Base-by-base conservation (phyloP, 2,329 filamentous ascomycete genomes). In the Phialophora verrucosa region DNA sequence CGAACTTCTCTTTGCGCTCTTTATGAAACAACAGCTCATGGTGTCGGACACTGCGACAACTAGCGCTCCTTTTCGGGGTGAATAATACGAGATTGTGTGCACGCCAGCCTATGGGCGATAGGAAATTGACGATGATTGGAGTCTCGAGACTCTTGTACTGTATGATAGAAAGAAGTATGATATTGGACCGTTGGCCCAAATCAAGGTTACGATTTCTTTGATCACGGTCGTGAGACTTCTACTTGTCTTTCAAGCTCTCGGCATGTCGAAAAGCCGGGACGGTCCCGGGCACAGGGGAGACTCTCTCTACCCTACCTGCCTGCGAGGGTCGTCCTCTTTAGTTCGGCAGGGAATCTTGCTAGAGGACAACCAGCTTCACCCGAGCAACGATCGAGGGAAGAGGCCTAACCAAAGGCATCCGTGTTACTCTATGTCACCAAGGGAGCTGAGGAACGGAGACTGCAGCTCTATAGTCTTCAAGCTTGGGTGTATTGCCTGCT, bases 151-250 rank as follows among this genome's bases (percentile, higher is more conserved):
- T 50, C 29, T 61, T 61, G 47, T 53, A 54, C 11, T 63, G 63
- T 68, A 68, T 65, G 59, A 65, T 65, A 65, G 63, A 68, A 54
- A 53, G 55, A 49, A 65, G 66, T 63, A 68, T 68, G 66, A 51
- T 60, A 44, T 44, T n/a, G 38, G 17, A 44, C 14, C 17, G 5
- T 5, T 44, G 20, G 38, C 14, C 38, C 17, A 7, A n/a, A 42
- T n/a, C 6, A n/a, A 44, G 38, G 17, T n/a, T 44, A n/a, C 1
- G 38, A 3, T 44, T 44, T 44, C 7, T 11, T 3, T 44, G 38
- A n/a, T 8, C 17, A 44, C 6, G 17, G 6, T 20, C 38, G 38
- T 44, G 6, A 44, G 17, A 20, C 17, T 44, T 20, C 17, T 20
- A 8, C 1, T 20, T 20, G 17, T 20, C 38, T 20, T 14, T 20